phyloP scores from a whole-genome alignment of 345 rosid genomes.

The Microcos paniculata region DNA sequence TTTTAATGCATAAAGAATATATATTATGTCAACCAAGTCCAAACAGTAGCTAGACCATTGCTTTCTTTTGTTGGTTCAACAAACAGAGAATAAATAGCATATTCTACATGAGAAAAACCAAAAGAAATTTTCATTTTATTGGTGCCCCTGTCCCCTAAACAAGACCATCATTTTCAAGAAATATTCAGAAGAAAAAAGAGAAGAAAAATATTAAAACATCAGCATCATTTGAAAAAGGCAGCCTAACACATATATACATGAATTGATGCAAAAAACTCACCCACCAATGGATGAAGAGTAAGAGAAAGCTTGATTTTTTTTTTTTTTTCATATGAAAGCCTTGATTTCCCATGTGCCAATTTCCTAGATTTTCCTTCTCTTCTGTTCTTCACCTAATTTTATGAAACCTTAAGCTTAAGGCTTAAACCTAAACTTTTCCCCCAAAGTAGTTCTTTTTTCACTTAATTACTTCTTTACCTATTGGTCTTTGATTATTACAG shows the following conservation, averaged over 20 bases:
- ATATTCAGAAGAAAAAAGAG: neutral
- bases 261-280: conserved; percentile 2
- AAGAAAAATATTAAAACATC: neutral
- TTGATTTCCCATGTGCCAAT: neutral
- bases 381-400: no score
- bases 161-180: neutral
- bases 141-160: neutral
- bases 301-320: neutral
- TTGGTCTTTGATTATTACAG: no score
- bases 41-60: conserved; percentile 17
- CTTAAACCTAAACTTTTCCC: no score
- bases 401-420: no score
- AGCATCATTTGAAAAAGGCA: conserved; percentile 27
- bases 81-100: neutral
- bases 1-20: neutral
- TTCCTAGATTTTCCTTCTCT: no score
- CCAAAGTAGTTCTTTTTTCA: no score
- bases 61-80: conserved; percentile 11
- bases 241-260: neutral
- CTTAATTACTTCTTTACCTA: no score
- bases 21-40: neutral
- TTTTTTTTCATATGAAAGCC: neutral
- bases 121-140: neutral
- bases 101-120: neutral
- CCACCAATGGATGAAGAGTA: neutral